Conservation (phyloP, 2,329 filamentous ascomycete species). For the Arthroderma sp. region DNA sequence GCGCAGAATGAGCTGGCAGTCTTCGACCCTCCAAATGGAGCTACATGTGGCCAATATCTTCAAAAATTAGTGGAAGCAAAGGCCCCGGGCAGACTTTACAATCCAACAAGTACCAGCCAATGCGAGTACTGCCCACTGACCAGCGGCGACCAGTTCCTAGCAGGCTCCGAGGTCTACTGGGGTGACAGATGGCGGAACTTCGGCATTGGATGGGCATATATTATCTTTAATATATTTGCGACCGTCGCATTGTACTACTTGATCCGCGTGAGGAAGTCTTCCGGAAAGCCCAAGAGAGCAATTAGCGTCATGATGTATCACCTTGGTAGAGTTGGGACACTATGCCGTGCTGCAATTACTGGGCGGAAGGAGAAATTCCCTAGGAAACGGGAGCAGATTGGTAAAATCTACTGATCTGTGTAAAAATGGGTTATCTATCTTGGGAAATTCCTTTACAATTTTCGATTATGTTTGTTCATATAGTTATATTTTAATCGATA, state of each 20-base stretch:
- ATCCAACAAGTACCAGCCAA: slow-evolving; percentile 36
- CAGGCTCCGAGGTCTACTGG: slow-evolving; percentile 42
- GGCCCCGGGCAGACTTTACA: slow-evolving; percentile 44
- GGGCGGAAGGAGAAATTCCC: slow-evolving; percentile 11
- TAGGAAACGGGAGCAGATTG: slow-evolving; percentile 12
- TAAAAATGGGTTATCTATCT: background rate
- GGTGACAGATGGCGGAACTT: slow-evolving; percentile 56
- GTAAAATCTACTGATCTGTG: slow-evolving; percentile 13
- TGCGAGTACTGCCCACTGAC: slow-evolving; percentile 41
- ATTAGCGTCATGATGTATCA: slow-evolving; percentile 12
- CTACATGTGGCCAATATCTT: slow-evolving; percentile 52
- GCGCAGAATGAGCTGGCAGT: slow-evolving; percentile 55
- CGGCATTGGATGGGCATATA: slow-evolving; percentile 49
- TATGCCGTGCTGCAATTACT: slow-evolving; percentile 12
- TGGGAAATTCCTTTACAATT: background rate
- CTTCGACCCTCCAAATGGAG: slow-evolving; percentile 50
- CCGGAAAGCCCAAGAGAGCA: slow-evolving; percentile 10
- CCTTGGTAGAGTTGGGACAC: slow-evolving; percentile 6
- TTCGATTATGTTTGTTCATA: background rate
- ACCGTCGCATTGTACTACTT: slow-evolving; percentile 46
- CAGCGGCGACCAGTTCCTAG: slow-evolving; percentile 32
- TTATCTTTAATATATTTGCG: slow-evolving; percentile 46
- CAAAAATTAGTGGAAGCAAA: slow-evolving; percentile 34
- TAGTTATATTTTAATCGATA: background rate
- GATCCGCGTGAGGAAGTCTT: slow-evolving; percentile 22